Evolutionary conservation across 371 early-diverging fungal genomes (phyloP).

Genomic region (Sporodiniella umbellata): DNA sequence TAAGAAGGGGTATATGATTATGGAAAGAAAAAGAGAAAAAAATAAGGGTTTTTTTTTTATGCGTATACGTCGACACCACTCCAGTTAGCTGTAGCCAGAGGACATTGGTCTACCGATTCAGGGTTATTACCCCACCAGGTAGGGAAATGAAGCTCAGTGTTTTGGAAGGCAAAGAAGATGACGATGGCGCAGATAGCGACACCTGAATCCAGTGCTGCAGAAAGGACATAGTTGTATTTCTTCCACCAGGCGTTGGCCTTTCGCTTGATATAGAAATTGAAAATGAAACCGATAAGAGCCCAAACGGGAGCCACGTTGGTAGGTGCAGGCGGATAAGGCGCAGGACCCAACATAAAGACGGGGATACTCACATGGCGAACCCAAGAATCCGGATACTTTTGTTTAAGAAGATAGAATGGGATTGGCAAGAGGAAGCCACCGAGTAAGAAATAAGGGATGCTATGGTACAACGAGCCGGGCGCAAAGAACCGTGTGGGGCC

Average conservation of each 20-base stretch:
- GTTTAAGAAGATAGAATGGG: constrained; percentile 41
- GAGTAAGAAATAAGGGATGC: constrained; percentile 37
- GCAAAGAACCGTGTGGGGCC: constrained; percentile 64
- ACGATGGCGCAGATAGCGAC: constrained; percentile 49
- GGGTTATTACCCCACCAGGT: constrained; percentile 40
- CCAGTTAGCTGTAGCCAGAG: constrained; percentile 36
- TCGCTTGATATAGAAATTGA: constrained; percentile 53
- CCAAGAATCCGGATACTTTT: constrained; percentile 40
- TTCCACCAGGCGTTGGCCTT: constrained; percentile 62
- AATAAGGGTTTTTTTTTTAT: constrained; percentile 9
- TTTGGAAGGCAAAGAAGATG: constrained; percentile 48
- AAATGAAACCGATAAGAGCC: constrained; percentile 58
- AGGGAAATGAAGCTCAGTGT: constrained; percentile 32
- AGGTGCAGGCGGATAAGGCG: constrained; percentile 39
- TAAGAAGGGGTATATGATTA: not conserved
- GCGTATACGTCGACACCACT: constrained; percentile 35
- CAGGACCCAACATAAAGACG: constrained; percentile 41
- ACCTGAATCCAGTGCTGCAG: constrained; percentile 72
- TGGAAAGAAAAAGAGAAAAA: not conserved
- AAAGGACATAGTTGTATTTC: constrained; percentile 65
- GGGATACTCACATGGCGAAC: constrained; percentile 54
- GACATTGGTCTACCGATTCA: constrained; percentile 32
- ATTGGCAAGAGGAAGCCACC: constrained; percentile 47
- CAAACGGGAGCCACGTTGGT: constrained; percentile 49
- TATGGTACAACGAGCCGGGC: constrained; percentile 40